Percentiles rank a stretch among this genome's conserved stretches.
Conservation (phyloP, 768 basidiomycete genomes). For the Gymnopilus junonius region DNA sequence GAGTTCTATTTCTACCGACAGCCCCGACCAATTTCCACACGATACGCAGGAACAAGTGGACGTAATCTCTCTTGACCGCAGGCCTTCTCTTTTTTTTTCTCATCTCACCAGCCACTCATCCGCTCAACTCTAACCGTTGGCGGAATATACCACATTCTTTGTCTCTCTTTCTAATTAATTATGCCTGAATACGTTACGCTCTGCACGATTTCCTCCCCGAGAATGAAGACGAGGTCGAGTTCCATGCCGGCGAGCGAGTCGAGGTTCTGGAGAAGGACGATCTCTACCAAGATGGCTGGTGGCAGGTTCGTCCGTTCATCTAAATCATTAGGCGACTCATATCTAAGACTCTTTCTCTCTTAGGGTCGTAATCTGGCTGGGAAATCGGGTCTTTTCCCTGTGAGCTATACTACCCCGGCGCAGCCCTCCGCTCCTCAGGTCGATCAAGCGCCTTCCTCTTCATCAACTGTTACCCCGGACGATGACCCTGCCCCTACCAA, state of each 20-base stretch:
- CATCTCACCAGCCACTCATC: neutral
- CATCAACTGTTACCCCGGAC: conserved; percentile 16
- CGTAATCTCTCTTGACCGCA: neutral
- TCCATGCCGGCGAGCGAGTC: conserved; percentile 84
- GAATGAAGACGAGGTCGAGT: conserved; percentile 91
- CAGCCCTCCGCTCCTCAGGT: conserved; percentile 56
- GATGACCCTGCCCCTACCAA: conserved; percentile 4
- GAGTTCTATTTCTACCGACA: conserved; percentile 10
- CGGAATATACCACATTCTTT: conserved; percentile 13
- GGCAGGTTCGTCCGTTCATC: conserved; percentile 51
- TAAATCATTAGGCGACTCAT: neutral
- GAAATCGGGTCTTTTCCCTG: conserved; percentile 88
- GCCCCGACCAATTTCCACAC: conserved; percentile 13
- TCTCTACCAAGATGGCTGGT: conserved; percentile 97
- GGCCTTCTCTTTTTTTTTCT: conserved; percentile 8
- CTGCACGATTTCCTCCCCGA: conserved; percentile 89
- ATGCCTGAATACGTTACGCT: conserved; percentile 92
- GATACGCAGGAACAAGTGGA: conserved; percentile 1
- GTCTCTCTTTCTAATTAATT: neutral
- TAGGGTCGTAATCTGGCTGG: conserved; percentile 87
- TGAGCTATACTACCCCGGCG: conserved; percentile 77
- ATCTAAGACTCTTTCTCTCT: neutral
- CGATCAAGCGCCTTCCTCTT: conserved; percentile 3
- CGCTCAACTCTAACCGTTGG: neutral
- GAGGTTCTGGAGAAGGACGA: conserved; percentile 95